Evolutionary conservation across 2,329 filamentous ascomycete species (phyloP), one percentile per base, ranked within the genome.

Genomic region (Phialophora expanda): DNA sequence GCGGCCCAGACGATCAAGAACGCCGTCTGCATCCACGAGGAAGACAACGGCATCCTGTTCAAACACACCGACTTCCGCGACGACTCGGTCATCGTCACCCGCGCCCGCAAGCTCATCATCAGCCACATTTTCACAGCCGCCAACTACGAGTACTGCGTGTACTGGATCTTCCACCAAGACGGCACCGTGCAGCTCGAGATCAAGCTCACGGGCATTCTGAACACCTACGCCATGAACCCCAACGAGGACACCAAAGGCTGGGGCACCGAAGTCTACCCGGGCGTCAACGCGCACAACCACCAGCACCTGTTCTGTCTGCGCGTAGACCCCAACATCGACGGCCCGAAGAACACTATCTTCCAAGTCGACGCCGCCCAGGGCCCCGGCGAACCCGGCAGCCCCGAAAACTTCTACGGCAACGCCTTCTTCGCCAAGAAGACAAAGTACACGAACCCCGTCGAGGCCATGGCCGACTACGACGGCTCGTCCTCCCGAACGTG

Each of bases 1-100:
- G 85, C 86, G n/a, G 83, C 90, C 30, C 87, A 88, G 3, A 90
- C 88, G 1, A 92, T 97, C 81, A 94, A 96, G 83, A 97, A 97
- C 75, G 93, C 93, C 44, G 90, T 97, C 71, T 97, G 93, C 77
- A 93, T 97, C 70, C 93, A 97, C 78, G 93, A 97, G 77, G 93
- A 97, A 80, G 93, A 97, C 70, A 87, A 87, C 1, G 93, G 93
- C 5, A 95, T 97, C 66, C 83, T 97, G 0, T 97, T 96, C 86
- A 97, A 97, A 81, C 92, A 96, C 80, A 93, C 88, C 17, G 93
- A 97, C 78, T 97, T 97, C 85, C 87, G 93, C 44, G 93, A 97
- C 75, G 90, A 95, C 51, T 94, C 91, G 0, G 87, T 89, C 62
- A 92, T 95, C 9, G 91, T 96, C 4, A 97, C 93, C 0, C 89